Base-by-base conservation (phyloP, 768 basidiomycete genomes). In the Leccinum broughii region DNA sequence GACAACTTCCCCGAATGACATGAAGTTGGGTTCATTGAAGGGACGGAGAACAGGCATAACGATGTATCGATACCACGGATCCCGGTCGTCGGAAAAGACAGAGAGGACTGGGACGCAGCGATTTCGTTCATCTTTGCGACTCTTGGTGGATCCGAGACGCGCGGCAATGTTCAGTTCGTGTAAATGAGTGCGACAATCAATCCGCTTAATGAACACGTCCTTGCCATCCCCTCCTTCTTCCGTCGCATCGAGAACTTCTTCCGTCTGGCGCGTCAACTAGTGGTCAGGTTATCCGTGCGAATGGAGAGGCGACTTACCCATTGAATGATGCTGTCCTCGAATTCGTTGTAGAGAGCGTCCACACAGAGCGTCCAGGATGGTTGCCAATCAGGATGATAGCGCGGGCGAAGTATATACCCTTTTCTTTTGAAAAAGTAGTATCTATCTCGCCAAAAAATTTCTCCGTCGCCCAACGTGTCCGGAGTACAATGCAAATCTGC, bases 21-120 rank as follows among this genome's bases (percentile, higher is more conserved):
- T 65, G 22, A 75, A 75, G 1, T 34, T 54, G 0, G 69, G 72
- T 13, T 72, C 41, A 7, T 70, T 58, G 30, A 66, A 74, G 0
- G 65, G 65, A 0, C 71, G 65, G 14, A 74, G 58, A 2, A 69
- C 11, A 68, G 73, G 73, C 64, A 73, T 68, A n/a, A 73, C 69
- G 6, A 74, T 58, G 35, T 70, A 68, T 26, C 55, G 58, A 49
- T 61, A 62, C 20, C 59, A 56, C 0, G 50, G 35, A 39, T 69
- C 62, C 9, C 24, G 15, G 1, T 62, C 66, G 17, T 62, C 58
- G 0, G 34, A 8, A 6, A 70, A 62, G 46, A 66, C 22, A 0
- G 65, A 61, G 1, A 69, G 46, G 1, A 74, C 20, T 8, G 70
- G 70, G 1, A 66, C 59, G 26, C 71, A 74, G 28, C 70, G 70